Conservation (phyloP, 495 filamentous ascomycete genomes). For the Penicillium subrubescens region DNA sequence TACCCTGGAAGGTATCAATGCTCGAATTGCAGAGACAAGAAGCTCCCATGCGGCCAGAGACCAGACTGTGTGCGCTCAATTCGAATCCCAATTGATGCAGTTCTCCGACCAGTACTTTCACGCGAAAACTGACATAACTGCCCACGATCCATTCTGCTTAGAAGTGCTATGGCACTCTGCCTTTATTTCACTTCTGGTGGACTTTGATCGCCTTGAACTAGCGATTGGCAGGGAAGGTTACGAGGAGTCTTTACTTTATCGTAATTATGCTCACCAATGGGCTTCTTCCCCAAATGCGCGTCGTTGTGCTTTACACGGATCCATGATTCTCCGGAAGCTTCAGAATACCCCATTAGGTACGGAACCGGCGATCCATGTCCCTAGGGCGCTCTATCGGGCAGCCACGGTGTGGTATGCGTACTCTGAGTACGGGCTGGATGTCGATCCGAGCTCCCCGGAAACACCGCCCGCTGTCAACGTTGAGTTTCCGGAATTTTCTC, state of each 20-base stretch:
- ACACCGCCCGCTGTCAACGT: not conserved
- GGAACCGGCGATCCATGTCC: constrained; percentile 25
- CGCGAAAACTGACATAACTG: not conserved
- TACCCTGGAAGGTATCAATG: constrained; percentile 8
- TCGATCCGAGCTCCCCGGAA: not conserved
- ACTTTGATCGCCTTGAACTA: constrained; percentile 34
- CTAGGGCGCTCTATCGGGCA: constrained; percentile 20
- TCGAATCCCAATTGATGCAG: constrained; percentile 6
- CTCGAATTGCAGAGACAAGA: constrained; percentile 1
- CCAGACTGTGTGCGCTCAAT: not conserved
- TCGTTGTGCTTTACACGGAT: constrained; percentile 22
- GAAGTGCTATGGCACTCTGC: constrained; percentile 35
- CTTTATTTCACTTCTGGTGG: constrained; percentile 31
- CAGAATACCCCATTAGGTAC: constrained; percentile 16
- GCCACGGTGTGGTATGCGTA: constrained; percentile 20
- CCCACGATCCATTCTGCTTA: constrained; percentile 27
- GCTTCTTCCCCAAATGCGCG: constrained; percentile 19
- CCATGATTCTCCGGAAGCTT: constrained; percentile 22
- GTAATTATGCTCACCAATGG: constrained; percentile 16
- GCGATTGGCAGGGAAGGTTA: constrained; percentile 29
- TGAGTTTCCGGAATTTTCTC: constrained; percentile 11
- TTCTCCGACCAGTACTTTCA: constrained; percentile 6
- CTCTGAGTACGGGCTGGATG: constrained; percentile 10
- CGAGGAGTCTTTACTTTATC: constrained; percentile 7
- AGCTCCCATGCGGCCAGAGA: not conserved